These are phyloP conservation scores for Albifimbria verrucaria DNA, from an alignment of 2,329 filamentous ascomycete species.

Conservation along the genomic window DNA sequence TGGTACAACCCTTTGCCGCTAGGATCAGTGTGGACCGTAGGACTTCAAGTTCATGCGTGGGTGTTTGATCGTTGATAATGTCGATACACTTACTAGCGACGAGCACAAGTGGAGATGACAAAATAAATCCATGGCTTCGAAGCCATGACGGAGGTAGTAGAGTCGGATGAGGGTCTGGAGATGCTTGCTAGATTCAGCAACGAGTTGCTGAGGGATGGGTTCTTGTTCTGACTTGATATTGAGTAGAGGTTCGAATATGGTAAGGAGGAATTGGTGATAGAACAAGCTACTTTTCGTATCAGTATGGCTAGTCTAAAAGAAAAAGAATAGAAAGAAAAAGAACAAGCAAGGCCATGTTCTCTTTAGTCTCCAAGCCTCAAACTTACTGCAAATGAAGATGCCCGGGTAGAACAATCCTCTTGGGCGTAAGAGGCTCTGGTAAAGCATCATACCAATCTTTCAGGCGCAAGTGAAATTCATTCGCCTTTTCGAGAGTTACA, in stretches of 20 bases:
- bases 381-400: constrained; percentile 35
- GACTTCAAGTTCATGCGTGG: constrained; percentile 12
- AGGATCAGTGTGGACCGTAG: constrained; percentile 30
- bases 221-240: neutral
- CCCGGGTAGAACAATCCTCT: constrained; percentile 26
- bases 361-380: neutral
- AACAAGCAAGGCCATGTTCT: constrained; percentile 1
- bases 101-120: no score
- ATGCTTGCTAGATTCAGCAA: constrained; percentile 15
- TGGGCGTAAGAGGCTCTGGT: constrained; percentile 21
- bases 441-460: constrained; percentile 24
- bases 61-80: constrained; percentile 13
- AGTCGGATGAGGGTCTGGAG: constrained; percentile 23
- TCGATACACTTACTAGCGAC: no score
- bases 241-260: constrained; percentile 22
- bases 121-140: no score
- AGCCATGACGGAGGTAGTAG: constrained; percentile 28
- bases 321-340: no score
- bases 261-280: constrained; percentile 20
- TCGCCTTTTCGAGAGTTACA: constrained; percentile 14
- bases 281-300: constrained; percentile 18
- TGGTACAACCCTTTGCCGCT: constrained; percentile 27
- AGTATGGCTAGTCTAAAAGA: no score
- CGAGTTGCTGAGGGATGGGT: constrained; percentile 10
- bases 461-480: constrained; percentile 16